Evolutionary conservation across 176 grass and related monocot species (phyloP).

Genomic region (Oryza nivara): DNA sequence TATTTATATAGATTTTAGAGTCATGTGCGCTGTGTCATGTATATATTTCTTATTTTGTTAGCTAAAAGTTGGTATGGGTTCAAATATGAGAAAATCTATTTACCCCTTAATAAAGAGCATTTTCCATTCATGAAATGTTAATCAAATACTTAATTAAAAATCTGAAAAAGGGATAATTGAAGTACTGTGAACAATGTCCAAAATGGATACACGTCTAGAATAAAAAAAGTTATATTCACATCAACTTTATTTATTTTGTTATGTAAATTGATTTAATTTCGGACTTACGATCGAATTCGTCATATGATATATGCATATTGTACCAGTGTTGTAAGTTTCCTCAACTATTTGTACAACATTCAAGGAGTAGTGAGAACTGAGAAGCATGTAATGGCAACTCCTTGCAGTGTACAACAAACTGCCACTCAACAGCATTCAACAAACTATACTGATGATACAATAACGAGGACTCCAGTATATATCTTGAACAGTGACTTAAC

Average conservation of each 20-base stretch:
- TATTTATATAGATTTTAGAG: neutral
- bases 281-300: no score
- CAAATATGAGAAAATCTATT: no score
- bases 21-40: slow-evolving; percentile 1
- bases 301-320: no score
- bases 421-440: neutral
- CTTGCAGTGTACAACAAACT: neutral
- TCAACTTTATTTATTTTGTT: no score
- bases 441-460: neutral
- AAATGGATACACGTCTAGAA: no score
- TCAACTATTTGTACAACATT: neutral
- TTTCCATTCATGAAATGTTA: neutral
- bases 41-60: neutral
- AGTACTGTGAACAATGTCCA: no score
- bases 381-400: neutral
- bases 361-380: neutral
- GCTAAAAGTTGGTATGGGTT: neutral
- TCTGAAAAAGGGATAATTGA: no score
- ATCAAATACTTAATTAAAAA: neutral
- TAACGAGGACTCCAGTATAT: neutral
- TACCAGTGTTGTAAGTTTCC: no score
- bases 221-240: no score
- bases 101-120: neutral
- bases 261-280: no score
- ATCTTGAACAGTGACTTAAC: neutral